A percentile compares a stretch with the other conserved stretches of the same genome.
phyloP scores from a whole-genome alignment of 2,329 filamentous ascomycete species.

The Sordariomycetes sp. region DNA sequence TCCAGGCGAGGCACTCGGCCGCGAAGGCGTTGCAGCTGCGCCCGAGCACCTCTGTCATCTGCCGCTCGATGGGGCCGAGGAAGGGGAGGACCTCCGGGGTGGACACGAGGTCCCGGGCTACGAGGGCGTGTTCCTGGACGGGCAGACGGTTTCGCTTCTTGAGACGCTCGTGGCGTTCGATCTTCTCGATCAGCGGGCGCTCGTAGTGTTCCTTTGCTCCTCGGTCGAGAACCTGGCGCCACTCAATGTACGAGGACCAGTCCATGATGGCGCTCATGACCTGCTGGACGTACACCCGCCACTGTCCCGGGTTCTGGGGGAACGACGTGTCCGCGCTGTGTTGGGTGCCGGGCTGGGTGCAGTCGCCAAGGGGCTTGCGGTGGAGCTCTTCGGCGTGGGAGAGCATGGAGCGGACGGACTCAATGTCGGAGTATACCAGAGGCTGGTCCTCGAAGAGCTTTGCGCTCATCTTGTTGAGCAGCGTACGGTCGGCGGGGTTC shows the following conservation, averaged over 20 bases:
- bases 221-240: conserved; percentile 8
- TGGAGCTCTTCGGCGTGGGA: neutral
- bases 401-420: neutral
- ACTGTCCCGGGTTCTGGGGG: conserved; percentile 1
- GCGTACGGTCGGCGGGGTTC: neutral
- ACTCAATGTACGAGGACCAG: conserved; percentile 13
- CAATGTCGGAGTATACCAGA: neutral
- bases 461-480: neutral
- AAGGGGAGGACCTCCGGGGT: neutral
- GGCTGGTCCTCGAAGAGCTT: neutral
- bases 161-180: neutral
- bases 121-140: neutral
- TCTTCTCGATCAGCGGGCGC: neutral
- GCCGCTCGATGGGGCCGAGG: neutral
- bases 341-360: neutral
- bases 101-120: conserved; percentile 1
- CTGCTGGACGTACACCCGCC: conserved; percentile 2
- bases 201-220: neutral
- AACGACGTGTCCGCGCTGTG: conserved; percentile 3
- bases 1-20: neutral
- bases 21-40: neutral
- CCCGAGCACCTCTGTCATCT: conserved; percentile 6
- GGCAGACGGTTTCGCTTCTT: neutral
- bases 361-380: neutral
- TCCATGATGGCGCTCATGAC: conserved; percentile 13